A percentile compares a stretch with the other conserved stretches of the same genome.
Conservation (phyloP, 441 rosid species). For the Gossypium aridum region DNA sequence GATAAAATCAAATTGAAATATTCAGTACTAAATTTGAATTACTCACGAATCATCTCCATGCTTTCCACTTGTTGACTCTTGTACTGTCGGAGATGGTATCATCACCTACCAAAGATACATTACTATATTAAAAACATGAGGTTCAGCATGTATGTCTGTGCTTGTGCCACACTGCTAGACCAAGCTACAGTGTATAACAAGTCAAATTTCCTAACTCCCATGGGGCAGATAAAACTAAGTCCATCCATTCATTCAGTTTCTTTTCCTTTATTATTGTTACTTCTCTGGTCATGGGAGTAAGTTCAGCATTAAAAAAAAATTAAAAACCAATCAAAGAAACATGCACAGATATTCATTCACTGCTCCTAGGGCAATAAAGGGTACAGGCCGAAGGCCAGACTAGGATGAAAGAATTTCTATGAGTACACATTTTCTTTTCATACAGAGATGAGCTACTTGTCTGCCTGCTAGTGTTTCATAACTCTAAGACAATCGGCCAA, state of each 20-base stretch:
- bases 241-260: not conserved
- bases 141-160: not conserved
- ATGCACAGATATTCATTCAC: not conserved
- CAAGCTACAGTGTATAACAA: not conserved
- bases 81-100: slow-evolving; percentile 31
- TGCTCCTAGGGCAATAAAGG: not conserved
- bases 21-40: not conserved
- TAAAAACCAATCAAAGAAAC: not conserved
- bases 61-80: slow-evolving; percentile 45
- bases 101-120: slow-evolving; percentile 34
- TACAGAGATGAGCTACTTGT: not conserved
- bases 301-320: not conserved
- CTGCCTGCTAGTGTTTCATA: not conserved
- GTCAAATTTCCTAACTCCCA: not conserved
- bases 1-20: not conserved
- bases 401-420: not conserved
- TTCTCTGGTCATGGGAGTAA: not conserved
- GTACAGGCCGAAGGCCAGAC: not conserved
- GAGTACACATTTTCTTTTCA: not conserved
- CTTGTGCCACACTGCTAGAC: not conserved
- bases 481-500: not conserved
- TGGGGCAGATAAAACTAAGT: not conserved
- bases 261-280: not conserved
- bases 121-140: not conserved
- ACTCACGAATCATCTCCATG: slow-evolving; percentile 53